Percentiles rank a stretch among this genome's conserved stretches.
These are phyloP conservation scores for Suillus americanus DNA, from an alignment of 768 basidiomycete genomes.

Conservation along the genomic window DNA sequence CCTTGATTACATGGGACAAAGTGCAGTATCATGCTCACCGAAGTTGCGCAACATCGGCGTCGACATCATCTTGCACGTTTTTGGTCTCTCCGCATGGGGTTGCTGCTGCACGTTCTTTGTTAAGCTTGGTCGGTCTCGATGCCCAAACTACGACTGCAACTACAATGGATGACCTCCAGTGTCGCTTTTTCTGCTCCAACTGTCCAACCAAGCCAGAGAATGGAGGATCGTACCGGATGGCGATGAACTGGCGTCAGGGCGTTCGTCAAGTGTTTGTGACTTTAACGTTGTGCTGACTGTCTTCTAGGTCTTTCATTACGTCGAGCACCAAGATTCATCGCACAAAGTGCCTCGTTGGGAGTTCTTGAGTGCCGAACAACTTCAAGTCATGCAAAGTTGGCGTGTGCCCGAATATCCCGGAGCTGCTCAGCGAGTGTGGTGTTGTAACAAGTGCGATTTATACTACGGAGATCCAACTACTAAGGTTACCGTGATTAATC, in stretches of 20 bases:
- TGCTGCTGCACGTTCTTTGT: not conserved
- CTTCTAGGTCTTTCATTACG: constrained; percentile 3
- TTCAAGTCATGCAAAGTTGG: not conserved
- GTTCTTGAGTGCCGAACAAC: not conserved
- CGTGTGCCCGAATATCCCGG: not conserved
- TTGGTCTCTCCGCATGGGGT: not conserved
- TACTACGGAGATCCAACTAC: not conserved
- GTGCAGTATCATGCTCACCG: not conserved
- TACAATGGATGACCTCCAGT: not conserved
- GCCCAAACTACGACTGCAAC: not conserved
- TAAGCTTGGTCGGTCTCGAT: not conserved
- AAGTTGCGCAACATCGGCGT: too few relatives aligned
- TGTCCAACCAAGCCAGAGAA: not conserved
- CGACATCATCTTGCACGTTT: not conserved
- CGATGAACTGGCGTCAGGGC: not conserved
- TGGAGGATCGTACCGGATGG: not conserved
- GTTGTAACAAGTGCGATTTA: not conserved
- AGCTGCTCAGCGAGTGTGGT: not conserved
- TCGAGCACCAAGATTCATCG: not conserved
- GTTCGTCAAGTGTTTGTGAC: not conserved
- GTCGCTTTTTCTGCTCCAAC: not conserved
- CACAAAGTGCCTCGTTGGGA: constrained; percentile 2
- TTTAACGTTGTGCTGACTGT: not conserved
- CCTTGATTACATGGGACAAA: not conserved
- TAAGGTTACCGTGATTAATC: not conserved